phyloP scores from a whole-genome alignment of 2,329 filamentous ascomycete species.

The Exophiala oligosperma region DNA sequence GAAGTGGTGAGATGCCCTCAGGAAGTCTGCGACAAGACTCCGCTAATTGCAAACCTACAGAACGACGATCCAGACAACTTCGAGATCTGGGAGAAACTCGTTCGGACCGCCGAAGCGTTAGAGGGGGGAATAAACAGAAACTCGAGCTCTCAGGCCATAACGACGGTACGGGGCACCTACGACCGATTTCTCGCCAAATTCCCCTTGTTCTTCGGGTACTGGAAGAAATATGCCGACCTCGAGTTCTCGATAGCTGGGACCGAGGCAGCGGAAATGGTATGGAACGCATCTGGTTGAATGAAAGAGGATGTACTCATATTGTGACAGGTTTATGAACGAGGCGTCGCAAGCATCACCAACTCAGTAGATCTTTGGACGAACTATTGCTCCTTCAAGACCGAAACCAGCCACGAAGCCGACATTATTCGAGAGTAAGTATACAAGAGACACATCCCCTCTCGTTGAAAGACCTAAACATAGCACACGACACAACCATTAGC shows the following conservation, averaged over 20 bases:
- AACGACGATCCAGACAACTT: slow-evolving; percentile 81
- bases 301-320: slow-evolving; percentile 14
- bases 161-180: slow-evolving; percentile 81
- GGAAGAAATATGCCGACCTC: slow-evolving; percentile 98
- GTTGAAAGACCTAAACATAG: slow-evolving; percentile 48
- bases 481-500: slow-evolving; percentile 42
- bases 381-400: slow-evolving; percentile 97
- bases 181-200: slow-evolving; percentile 94
- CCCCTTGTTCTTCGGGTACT: slow-evolving; percentile 94
- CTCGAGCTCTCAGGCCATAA: slow-evolving; percentile 89
- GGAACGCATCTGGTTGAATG: background rate
- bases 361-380: slow-evolving; percentile 97
- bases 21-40: background rate
- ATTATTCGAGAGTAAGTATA: slow-evolving; percentile 99
- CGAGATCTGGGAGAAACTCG: slow-evolving; percentile 90
- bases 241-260: slow-evolving; percentile 97
- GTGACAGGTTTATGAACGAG: slow-evolving; percentile 84
- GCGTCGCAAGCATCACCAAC: slow-evolving; percentile 86
- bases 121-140: slow-evolving; percentile 96
- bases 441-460: slow-evolving; percentile 65
- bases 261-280: slow-evolving; percentile 94
- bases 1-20: slow-evolving; percentile 62
- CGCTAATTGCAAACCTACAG: slow-evolving; percentile 37
- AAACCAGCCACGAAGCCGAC: slow-evolving; percentile 91
- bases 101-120: slow-evolving; percentile 76